Base-by-base conservation (phyloP, 1,284 basidiomycete species). In the Malassezia vespertilionis region DNA sequence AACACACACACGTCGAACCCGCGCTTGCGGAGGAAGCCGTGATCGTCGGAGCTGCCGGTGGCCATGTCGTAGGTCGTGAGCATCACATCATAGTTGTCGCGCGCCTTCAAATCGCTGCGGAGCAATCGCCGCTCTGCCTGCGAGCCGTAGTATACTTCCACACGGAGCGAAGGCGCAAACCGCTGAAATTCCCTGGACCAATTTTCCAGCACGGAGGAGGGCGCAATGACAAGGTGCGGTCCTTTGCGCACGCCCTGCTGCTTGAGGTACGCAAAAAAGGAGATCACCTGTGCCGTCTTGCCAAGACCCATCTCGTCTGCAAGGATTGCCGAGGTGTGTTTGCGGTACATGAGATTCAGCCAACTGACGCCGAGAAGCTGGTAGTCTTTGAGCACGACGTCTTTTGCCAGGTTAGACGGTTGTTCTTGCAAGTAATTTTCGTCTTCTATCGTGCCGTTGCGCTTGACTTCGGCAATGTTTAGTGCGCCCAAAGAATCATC, bases 241-340 rank as follows among this genome's bases (percentile, higher is more conserved):
- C 91, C 61, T 8, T 44, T 88, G 40, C 75, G 76, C 37, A 77
- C 78, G 11, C 82, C 82, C 43, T 75, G 77, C 60, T 86, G 82
- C 69, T 87, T 88, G 48, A 96, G 76, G 58, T 85, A 79, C 2
- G 90, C 85, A 46, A 97, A 79, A 75, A 99, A 93, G 43, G 88
- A 84, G 64, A 99, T 96, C 44, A 99, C 91, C 74, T 99, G 91
- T 20, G 89, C 84, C 1, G 91, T 99, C 76, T 99, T 99, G 23
- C 93, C 93, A 47, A 97, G 80, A 63, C 89, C 65, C 62, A 66
- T 65, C 49, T 64, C 64, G 72, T 99, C 91, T 1, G 91, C 91
- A 22, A 99, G 77, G 67, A 99, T 99, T 72, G 90, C 95, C 52
- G 86, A 90, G 40, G 85, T 78, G 49, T 79, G 78, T 63, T 80